These are phyloP conservation scores for Penicillium sp. DNA, from an alignment of 2,329 filamentous ascomycete genomes.

Conservation along the genomic window DNA sequence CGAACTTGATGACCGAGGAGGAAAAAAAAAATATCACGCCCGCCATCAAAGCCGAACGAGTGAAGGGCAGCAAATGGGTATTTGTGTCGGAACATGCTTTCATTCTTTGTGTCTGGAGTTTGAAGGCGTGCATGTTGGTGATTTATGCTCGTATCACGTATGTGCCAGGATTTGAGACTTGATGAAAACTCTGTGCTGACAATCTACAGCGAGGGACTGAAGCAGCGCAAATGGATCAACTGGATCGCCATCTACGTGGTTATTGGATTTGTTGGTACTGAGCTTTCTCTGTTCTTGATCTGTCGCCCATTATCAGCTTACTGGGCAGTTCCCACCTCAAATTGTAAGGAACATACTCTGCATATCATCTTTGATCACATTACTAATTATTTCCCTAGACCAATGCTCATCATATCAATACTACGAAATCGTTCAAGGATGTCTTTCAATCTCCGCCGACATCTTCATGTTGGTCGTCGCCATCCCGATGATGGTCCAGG, in stretches of 20 bases:
- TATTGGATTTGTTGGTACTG: conserved; percentile 49
- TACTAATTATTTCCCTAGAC: conserved; percentile 14
- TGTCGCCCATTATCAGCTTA: conserved; percentile 53
- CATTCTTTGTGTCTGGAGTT: conserved; percentile 53
- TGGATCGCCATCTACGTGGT: conserved; percentile 45
- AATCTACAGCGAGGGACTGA: conserved; percentile 30
- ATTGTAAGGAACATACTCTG: conserved; percentile 25
- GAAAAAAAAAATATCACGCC: conserved; percentile 49
- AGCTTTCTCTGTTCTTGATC: conserved; percentile 52
- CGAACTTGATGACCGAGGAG: conserved; percentile 58
- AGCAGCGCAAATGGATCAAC: conserved; percentile 38
- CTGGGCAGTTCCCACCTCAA: conserved; percentile 50
- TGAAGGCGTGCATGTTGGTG: conserved; percentile 55
- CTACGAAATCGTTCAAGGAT: conserved; percentile 47
- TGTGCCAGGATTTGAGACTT: background rate
- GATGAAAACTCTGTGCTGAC: conserved; percentile 23
- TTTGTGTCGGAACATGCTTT: conserved; percentile 63
- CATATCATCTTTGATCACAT: background rate
- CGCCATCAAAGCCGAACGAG: conserved; percentile 43
- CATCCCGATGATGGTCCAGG: conserved; percentile 43
- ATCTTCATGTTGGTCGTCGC: conserved; percentile 45
- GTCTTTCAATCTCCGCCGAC: conserved; percentile 48
- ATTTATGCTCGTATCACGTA: conserved; percentile 53
- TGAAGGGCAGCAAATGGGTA: conserved; percentile 61
- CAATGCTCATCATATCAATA: conserved; percentile 48